Base-by-base conservation (phyloP, 257 asterid genomes). In the Nyctanthes arbortristis region DNA sequence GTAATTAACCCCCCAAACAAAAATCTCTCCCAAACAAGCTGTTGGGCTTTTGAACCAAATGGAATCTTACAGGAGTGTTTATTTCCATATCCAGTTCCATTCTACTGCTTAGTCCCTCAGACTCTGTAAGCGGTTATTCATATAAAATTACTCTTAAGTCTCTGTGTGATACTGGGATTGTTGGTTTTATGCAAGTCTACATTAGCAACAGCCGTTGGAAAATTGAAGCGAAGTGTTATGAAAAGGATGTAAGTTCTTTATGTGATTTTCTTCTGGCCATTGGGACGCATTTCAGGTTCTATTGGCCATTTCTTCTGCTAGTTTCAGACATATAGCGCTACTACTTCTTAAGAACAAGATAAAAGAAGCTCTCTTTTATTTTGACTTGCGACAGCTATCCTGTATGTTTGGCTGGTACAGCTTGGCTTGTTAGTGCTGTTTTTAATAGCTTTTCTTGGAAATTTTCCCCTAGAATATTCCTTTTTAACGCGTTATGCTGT, bases 401-500 rank as follows among this genome's bases (percentile, higher is more conserved):
- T 25, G 16, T 22, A 52, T 13, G 10, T 52, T 52, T 24, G 59
- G 10, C 47, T 39, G 47, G 55, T 20, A 52, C 59, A 24, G 24
- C 22, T 27, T 52, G 59, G 59, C n/a, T 7, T 45, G 24, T 45
- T 47, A 47, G 27, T 47, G 57, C 13, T n/a, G 47, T 47, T 47
- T n/a, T 47, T 27, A 49, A 49, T 52, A 20, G 59, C 59, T 22
- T 24, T 29, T 52, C 59, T 40, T 40, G 58, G 39, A n/a, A n/a
- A 25, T 40, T 10, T 37, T 7, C 22, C n/a, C 7, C 25, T 59
- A 6, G 35, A 22, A 64, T 59, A 22, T 34, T 5, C 45, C 28
- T 73, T 37, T 70, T 64, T 5, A 61, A 43, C 22, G 24, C 22
- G 57, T 63, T 64, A 62, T 68, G 58, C 57, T 20, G 10, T 24